Base-by-base conservation (phyloP, 805 yeast genomes). In the Starmera quercuum region DNA sequence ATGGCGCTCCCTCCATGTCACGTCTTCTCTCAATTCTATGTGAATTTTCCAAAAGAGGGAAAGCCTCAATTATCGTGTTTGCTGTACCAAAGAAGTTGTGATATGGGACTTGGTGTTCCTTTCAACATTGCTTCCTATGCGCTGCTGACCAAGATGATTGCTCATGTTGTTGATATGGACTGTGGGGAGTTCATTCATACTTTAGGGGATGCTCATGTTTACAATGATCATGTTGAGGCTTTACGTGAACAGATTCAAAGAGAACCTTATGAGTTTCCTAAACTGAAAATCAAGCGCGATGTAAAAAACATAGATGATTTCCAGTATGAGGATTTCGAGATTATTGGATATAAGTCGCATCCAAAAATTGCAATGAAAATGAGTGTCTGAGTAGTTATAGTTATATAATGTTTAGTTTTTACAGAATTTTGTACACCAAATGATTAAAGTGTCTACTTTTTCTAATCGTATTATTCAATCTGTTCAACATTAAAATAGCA, bases 1-100 rank as follows among this genome's bases (percentile, higher is more conserved):
- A 92, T 92, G 99, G 99, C 99, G 0, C 68, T 92, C 34, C 99
- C 99, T 10, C 99, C 99, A 19, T 92, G 99, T 53, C 99, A 92
- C 58, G 94, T 92, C 17, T 84, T 92, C 53, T 79, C 95, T 36
- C 99, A 92, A 59, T 92, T 92, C 53, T 92, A 83, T 55, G 98
- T 92, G 26, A 83, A 73, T 48, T 83, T 83, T 63, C 90, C 95
- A n/a, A 54, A 60, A 32, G 64, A 63, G 19, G 59, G 55, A 17
- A 75, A 61, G 47, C 94, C 94, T 16, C 76, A 70, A 49, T 69
- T 92, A 36, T 83, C 92, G 10, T 92, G 98, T 56, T 73, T 82
- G 38, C 65, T 92, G 64, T 92, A 92, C 59, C 99, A 92, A 63
- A 75, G 99, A 50, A 83, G 95, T n/a, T 90, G 97, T 59, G 99